Conservation (phyloP, 495 filamentous ascomycete species). For the Penicillium verhagenii region DNA sequence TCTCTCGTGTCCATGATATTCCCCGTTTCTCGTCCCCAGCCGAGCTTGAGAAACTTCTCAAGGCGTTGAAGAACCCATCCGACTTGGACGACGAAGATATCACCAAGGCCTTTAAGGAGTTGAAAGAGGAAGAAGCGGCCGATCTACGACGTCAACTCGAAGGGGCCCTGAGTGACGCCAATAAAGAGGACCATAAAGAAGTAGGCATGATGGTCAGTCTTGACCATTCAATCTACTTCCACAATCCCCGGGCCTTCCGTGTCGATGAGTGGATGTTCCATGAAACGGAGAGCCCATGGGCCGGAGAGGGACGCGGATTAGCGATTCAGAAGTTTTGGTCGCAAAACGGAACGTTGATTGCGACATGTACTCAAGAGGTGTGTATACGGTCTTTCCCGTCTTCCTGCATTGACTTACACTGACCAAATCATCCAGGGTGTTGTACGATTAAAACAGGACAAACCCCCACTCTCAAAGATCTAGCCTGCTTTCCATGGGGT, state of each 20-base stretch:
- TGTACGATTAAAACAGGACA: conserved; percentile 47
- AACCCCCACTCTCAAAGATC: conserved; percentile 42
- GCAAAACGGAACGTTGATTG: conserved; percentile 77
- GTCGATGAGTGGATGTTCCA: conserved; percentile 94
- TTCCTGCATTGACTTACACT: conserved; percentile 10
- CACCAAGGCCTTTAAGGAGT: conserved; percentile 37
- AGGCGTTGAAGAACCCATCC: conserved; percentile 46
- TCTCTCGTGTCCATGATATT: conserved; percentile 71
- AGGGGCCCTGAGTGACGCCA: conserved; percentile 30
- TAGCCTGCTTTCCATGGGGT: no score
- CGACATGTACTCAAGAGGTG: conserved; percentile 54
- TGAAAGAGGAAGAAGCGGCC: conserved; percentile 44
- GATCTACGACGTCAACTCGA: conserved; percentile 40
- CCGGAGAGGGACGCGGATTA: conserved; percentile 82
- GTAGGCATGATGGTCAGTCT: conserved; percentile 96
- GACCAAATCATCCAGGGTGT: conserved; percentile 35
- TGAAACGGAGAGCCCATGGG: conserved; percentile 94
- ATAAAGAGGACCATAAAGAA: conserved; percentile 30
- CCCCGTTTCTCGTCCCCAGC: conserved; percentile 55
- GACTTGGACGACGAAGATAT: conserved; percentile 47
- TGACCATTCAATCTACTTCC: conserved; percentile 95
- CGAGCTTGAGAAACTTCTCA: conserved; percentile 36
- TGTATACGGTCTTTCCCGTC: conserved; percentile 10
- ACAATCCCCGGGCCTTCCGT: conserved; percentile 71
- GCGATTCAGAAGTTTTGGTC: conserved; percentile 87